Evolutionary conservation across 495 filamentous ascomycete genomes (phyloP).

Genomic region (Friedmanniomyces endolithicus): DNA sequence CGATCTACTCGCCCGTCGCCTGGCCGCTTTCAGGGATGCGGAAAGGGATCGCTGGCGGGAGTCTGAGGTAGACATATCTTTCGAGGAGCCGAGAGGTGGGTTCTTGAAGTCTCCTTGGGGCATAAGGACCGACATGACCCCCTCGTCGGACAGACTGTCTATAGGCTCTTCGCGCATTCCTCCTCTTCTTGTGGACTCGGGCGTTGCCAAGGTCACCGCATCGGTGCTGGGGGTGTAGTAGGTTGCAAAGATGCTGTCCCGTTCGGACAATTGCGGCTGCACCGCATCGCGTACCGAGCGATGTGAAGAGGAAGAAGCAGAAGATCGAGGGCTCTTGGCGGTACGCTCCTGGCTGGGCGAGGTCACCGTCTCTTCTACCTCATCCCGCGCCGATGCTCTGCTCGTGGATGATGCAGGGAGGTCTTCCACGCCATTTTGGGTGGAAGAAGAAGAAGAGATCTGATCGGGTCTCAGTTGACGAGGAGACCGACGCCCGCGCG

Average conservation of each 20-base stretch:
- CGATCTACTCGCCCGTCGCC: constrained; percentile 6
- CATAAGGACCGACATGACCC: constrained; percentile 7
- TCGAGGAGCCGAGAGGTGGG: neutral
- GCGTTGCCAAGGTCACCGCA: constrained; percentile 36
- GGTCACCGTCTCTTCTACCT: neutral
- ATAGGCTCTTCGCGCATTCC: neutral
- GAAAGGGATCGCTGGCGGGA: neutral
- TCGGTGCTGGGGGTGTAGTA: constrained; percentile 44
- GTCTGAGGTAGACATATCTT: neutral
- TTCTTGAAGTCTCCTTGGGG: neutral
- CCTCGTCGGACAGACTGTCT: neutral
- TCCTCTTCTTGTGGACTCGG: neutral
- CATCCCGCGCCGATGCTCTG: neutral
- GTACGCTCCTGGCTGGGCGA: neutral
- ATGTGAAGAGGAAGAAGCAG: neutral
- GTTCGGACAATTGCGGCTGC: constrained; percentile 44
- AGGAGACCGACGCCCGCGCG: constrained; percentile 5
- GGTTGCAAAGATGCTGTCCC: constrained; percentile 54
- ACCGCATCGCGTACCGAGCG: constrained; percentile 10
- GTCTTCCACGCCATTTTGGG: constrained; percentile 4
- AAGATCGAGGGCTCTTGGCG: neutral
- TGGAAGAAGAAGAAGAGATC: neutral
- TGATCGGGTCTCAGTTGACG: constrained; percentile 3
- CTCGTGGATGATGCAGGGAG: neutral
- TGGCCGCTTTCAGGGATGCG: neutral